Conservation (phyloP, 257 asterid genomes). For the Marsdenia floribunda region DNA sequence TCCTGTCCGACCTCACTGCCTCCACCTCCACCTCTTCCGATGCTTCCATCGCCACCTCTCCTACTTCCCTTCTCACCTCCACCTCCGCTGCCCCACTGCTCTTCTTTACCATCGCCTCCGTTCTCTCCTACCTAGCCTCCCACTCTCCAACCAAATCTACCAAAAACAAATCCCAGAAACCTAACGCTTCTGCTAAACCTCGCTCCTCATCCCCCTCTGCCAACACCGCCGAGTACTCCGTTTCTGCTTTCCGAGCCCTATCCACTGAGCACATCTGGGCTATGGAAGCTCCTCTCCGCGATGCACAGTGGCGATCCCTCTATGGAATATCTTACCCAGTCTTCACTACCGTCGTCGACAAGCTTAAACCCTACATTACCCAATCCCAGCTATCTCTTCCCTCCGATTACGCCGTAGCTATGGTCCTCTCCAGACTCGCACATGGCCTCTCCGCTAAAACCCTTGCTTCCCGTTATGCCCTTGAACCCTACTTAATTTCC, state of each 20-base stretch:
- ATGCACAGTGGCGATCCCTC: conserved; percentile 93
- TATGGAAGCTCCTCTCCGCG: conserved; percentile 93
- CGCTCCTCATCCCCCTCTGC: conserved; percentile 27
- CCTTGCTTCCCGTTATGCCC: conserved; percentile 79
- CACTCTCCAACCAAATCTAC: conserved; percentile 22
- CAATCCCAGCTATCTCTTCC: conserved; percentile 95
- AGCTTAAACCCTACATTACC: conserved; percentile 86
- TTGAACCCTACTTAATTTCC: conserved; percentile 90
- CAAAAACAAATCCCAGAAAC: conserved; percentile 25
- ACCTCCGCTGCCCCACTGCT: conserved; percentile 94
- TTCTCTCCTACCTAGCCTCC: conserved; percentile 83
- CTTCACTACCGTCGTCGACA: conserved; percentile 88
- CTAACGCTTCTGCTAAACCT: conserved; percentile 48
- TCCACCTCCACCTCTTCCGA: conserved; percentile 32
- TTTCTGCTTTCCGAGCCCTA: conserved; percentile 92
- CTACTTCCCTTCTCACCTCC: conserved; percentile 46
- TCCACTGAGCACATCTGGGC: conserved; percentile 97
- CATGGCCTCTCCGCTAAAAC: conserved; percentile 78
- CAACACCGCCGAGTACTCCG: conserved; percentile 56
- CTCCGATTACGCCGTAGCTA: conserved; percentile 96
- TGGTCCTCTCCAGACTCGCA: conserved; percentile 85
- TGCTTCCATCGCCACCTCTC: conserved; percentile 36
- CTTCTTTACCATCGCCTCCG: conserved; percentile 94
- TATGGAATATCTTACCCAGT: conserved; percentile 93
- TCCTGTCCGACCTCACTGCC: conserved; percentile 62